Percentiles rank a stretch among this genome's conserved stretches.
phyloP scores from a whole-genome alignment of 306 rosid species.

The Cucumis melo region DNA sequence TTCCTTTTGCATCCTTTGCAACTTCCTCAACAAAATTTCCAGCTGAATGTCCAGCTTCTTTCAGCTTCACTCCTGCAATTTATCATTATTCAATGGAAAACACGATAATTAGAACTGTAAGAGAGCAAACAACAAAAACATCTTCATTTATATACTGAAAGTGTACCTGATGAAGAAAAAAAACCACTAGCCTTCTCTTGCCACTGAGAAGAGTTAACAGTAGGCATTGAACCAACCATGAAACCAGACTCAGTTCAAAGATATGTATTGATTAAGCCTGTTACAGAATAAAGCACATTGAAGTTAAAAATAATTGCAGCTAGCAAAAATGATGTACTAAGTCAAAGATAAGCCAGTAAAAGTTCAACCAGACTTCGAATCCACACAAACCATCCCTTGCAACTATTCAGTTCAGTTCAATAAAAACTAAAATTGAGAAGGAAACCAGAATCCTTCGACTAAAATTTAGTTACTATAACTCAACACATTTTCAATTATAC shows the following conservation, averaged over 20 bases:
- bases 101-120: slow-evolving; percentile 1
- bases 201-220: slow-evolving; percentile 64
- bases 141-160: background rate
- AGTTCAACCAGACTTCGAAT: background rate
- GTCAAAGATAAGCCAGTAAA: background rate
- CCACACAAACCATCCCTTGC: background rate
- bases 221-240: slow-evolving; percentile 55
- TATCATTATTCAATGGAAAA: slow-evolving; percentile 3
- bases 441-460: background rate
- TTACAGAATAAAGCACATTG: background rate
- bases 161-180: slow-evolving; percentile 77
- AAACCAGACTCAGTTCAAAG: slow-evolving; percentile 9
- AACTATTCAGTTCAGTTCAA: background rate
- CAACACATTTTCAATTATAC: background rate
- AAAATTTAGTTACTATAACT: background rate
- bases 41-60: slow-evolving; percentile 80
- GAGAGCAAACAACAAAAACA: background rate
- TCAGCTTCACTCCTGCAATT: slow-evolving; percentile 63
- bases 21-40: slow-evolving; percentile 85
- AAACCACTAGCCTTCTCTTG: slow-evolving; percentile 77
- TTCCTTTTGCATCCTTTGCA: slow-evolving; percentile 80
- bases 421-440: background rate
- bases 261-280: slow-evolving; percentile 25
- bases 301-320: background rate
- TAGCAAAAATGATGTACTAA: background rate